Evolutionary conservation across 1,139 yeast species (phyloP), one percentile per base, ranked within the genome.

Genomic region (Kodamaea alishanica): DNA sequence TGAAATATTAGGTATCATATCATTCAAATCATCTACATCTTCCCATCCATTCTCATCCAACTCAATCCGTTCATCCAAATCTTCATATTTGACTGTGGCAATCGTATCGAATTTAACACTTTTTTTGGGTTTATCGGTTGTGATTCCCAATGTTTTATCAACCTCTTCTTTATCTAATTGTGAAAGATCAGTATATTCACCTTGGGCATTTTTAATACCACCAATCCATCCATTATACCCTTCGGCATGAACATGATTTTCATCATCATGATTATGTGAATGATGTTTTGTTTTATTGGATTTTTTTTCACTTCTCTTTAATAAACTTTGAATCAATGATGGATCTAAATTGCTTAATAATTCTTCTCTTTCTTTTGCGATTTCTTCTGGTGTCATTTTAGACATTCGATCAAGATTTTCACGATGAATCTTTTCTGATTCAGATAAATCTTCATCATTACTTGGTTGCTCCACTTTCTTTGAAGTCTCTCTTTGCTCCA

Each of bases 211-310:
- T 43, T 61, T 70, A 43, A 67, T 65, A 2, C 84, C 84, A n/a
- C 90, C 90, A 33, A 82, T 79, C 89, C 89, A 81, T 6, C 83
- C 79, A 33, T 79, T 80, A 43, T 74, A 74, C 9, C 89, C 87
- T 54, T 83, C 86, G 2, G 82, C 78, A 40, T 77, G 83, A 1
- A 68, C 65, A 43, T 73, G 64, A 50, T 50, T 53, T 8, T 41
- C 47, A 28, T 55, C 48, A 38, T 48, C 55, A 10, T 48, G 44
- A 12, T 37, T 33, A 24, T 38, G 44, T 3, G 25, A 24, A 28
- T 38, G 42, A 15, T 45, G 34, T 7, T 42, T 32, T n/a, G 40
- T 33, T 12, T 28, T 30, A 24, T 42, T 37, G 33, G 34, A 48
- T 40, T 67, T 50, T 30, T 52, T 52, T 44, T 65, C 61, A 20